A percentile compares a stretch with the other conserved stretches of the same genome.
These are phyloP conservation scores for Kwoniella heveanensis DNA, from an alignment of 768 basidiomycete species.

Conservation along the genomic window DNA sequence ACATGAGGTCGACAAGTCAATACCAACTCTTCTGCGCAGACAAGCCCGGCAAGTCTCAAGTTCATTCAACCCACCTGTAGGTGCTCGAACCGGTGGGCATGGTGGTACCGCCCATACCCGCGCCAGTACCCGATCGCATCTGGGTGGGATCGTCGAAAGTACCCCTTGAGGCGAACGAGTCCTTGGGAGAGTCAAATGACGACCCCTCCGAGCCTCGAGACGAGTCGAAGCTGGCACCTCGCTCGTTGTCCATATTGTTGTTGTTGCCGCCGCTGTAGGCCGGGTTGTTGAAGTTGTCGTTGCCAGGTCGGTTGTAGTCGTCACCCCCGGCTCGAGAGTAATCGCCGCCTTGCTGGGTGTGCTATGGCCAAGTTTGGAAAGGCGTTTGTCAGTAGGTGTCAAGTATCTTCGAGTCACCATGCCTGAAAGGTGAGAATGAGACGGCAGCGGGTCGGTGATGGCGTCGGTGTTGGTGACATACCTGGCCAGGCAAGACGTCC, in stretches of 20 bases:
- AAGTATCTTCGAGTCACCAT: no score
- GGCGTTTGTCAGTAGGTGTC: no score
- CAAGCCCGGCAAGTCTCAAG: no score
- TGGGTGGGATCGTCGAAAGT: background rate
- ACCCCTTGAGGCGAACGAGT: background rate
- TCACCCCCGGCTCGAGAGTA: background rate
- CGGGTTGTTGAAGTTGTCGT: constrained; percentile 1
- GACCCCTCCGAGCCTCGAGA: background rate
- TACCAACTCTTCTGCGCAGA: no score
- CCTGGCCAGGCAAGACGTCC: background rate
- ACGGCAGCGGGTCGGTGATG: no score
- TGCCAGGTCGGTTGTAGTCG: background rate
- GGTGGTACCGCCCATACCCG: background rate
- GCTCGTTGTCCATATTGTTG: background rate
- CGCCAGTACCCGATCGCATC: background rate
- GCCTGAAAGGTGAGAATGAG: no score
- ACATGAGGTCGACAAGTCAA: background rate
- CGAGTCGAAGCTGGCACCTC: background rate
- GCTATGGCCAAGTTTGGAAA: background rate
- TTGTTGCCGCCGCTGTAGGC: background rate
- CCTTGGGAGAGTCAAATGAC: background rate
- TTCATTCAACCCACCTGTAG: background rate
- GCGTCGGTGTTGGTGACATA: background rate
- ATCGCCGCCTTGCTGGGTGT: background rate
- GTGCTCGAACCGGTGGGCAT: background rate